Base-by-base conservation (phyloP, 768 basidiomycete species). In the Rhodotorula diobovata region DNA sequence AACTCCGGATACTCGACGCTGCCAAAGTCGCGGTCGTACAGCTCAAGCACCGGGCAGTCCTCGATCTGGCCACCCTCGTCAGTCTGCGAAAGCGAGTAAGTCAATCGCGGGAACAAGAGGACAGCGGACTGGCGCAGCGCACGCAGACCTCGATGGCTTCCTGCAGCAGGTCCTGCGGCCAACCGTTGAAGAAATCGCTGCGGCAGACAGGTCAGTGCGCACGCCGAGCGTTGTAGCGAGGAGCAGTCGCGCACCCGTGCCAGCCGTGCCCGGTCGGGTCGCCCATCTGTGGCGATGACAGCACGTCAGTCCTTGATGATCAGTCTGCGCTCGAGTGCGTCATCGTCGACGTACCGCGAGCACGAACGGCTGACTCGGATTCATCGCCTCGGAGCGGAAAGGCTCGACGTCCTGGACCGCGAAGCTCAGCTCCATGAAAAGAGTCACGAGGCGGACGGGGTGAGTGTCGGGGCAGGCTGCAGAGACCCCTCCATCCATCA, bases 191-290 rank as follows among this genome's bases (percentile, higher is more conserved):
- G 79, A 84, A 87, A 73, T 87, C 85, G 41, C 83, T 50, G 48
- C 23, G 21, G 25, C 23, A 6, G 11, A 9, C 1, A 25, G 25
- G 48, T 50, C 9, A 50, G 48, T 12, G 41, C 18, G 41, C 41
- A 3, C 48, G 48, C 5, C 85, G 77, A 86, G 85, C 20, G 50
- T 51, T 0, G 48, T 58, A n/a, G 59, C 7, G 62, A 18, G 4
- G 11, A 21, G 28, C 43, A 61, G n/a, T 8, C 10, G 77, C 41
- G 69, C 7, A 43, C 48, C 23, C 79, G 65, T 79, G 79, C 73
- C 86, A 84, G 77, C 87, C 87, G 76, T 85, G 86, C 18, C 87
- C 87, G 48, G 86, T 87, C 20, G 84, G 83, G 76, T 89, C 88
- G 46, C 88, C 88, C 71, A 85, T 80, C 30, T 50, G 48, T 5